Evolutionary conservation across 2,329 filamentous ascomycete species (phyloP), one percentile per base, ranked within the genome.

Genomic region (Pseudopyrenochaeta lycopersici): DNA sequence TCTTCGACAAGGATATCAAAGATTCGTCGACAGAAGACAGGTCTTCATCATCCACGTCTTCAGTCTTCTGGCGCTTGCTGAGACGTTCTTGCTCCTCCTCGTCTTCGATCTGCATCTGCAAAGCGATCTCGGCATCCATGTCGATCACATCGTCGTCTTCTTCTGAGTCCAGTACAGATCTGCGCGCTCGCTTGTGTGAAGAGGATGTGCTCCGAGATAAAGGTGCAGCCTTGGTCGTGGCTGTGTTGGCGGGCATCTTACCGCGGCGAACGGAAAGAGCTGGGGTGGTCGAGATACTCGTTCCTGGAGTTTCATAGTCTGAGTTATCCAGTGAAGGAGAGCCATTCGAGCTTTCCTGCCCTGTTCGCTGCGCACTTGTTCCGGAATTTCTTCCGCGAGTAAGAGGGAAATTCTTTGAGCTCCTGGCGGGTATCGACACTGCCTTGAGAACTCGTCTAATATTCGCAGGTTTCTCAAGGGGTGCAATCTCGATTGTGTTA

Each of bases 261-360:
- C 64, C 58, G 36, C 46, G 59, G 11, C 57, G 51, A 49, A 59
- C 7, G 7, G 79, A 79, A 20, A 78, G 76, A 18, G 77, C 80
- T 3, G 85, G 86, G 9, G 86, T 88, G 15, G 77, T 79, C 41
- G 79, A 76, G 48, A 81, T 78, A 70, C 85, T 88, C 17, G 88
- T 90, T 32, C 79, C 83, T 4, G 87, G 86, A 3, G 88, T 90
- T 53, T 85, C 86, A 63, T 82, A 84, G 15, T 80, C 83, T 32
- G 78, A 82, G 5, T 68, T 67, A 10, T 75, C 73, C 14, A 73
- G 49, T 4, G 72, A 74, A n/a, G 67, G 65, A 6, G 72, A 72
- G 15, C 54, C 64, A 10, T 65, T 59, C 2, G 72, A 72, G 55
- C 62, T 71, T 4, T 67, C 67, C 18, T 61, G 57, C 6, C 58